A percentile compares a stretch with the other conserved stretches of the same genome.
These are phyloP conservation scores for Picochlorum costavermella DNA, from an alignment of 139 green algal species.

Conservation along the genomic window DNA sequence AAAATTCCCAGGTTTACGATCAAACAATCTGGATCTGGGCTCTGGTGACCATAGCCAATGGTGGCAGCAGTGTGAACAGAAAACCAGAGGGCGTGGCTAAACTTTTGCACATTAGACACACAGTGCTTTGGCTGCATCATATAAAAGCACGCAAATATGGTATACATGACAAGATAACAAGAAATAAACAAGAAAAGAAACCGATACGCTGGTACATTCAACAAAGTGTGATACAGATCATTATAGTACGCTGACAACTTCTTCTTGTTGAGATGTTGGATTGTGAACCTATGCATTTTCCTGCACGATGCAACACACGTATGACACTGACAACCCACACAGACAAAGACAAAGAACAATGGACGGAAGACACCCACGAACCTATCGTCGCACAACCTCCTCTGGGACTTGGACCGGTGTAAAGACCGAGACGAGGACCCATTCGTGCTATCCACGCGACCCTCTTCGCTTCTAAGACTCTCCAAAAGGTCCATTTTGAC, in stretches of 20 bases:
- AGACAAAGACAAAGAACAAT: no score
- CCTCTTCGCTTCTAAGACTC: no score
- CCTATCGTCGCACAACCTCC: no score
- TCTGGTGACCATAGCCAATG: slow-evolving; percentile 27
- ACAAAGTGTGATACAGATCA: slow-evolving; percentile 42
- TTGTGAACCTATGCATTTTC: slow-evolving; percentile 8
- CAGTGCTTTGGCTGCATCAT: slow-evolving; percentile 25
- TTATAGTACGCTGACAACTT: slow-evolving; percentile 8
- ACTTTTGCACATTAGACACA: slow-evolving; percentile 29
- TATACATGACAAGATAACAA: slow-evolving; percentile 20
- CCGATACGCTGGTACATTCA: slow-evolving; percentile 29
- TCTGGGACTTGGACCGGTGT: no score
- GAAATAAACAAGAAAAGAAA: slow-evolving; percentile 1
- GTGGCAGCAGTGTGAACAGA: slow-evolving; percentile 36
- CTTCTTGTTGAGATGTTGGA: slow-evolving; percentile 7
- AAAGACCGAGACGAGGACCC: no score
- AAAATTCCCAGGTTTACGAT: slow-evolving; percentile 40
- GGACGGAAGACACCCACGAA: no score
- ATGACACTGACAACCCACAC: no score
- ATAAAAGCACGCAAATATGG: slow-evolving; percentile 38
- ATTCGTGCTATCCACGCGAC: no score
- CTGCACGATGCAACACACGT: not conserved
- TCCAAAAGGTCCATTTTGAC: no score
- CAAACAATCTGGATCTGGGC: slow-evolving; percentile 42
- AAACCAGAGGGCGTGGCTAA: slow-evolving; percentile 46